Conservation (phyloP, 768 basidiomycete genomes). For the Atractiella rhizophila region DNA sequence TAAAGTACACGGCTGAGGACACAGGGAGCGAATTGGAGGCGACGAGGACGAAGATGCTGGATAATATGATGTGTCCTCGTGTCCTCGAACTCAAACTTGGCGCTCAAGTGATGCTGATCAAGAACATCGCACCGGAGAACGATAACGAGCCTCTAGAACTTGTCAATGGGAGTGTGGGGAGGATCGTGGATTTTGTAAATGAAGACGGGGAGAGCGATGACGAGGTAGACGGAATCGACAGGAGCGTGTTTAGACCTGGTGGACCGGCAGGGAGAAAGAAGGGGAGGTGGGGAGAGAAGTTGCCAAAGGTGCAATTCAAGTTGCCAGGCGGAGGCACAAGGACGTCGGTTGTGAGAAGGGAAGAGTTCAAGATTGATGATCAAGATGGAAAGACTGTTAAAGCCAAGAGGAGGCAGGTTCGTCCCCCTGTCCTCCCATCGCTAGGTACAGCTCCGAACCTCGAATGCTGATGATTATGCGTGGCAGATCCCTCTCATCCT, state of each 20-base stretch:
- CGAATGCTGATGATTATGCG: constrained; percentile 9
- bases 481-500: constrained; percentile 56
- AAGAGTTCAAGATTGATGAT: constrained; percentile 20
- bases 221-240: constrained; percentile 10
- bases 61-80: constrained; percentile 72
- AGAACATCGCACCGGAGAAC: constrained; percentile 66
- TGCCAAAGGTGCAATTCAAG: not conserved
- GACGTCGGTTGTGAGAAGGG: too few species aligned
- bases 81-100: constrained; percentile 43
- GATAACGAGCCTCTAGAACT: too few species aligned
- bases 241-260: not conserved
- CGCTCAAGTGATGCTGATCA: constrained; percentile 83
- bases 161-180: constrained; percentile 86
- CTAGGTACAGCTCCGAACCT: not conserved
- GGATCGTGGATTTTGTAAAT: constrained; percentile 37
- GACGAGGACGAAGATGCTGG: constrained; percentile 50
- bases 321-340: not conserved
- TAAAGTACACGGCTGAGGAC: constrained; percentile 37
- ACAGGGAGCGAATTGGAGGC: constrained; percentile 22
- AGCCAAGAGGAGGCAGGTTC: constrained; percentile 16
- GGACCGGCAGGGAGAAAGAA: constrained; percentile 1
- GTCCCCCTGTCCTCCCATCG: not conserved
- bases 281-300: constrained; percentile 1
- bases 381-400: constrained; percentile 22
- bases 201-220: constrained; percentile 19